Conservation (phyloP, 2,329 filamentous ascomycete species). For the Diaporthe sp. region DNA sequence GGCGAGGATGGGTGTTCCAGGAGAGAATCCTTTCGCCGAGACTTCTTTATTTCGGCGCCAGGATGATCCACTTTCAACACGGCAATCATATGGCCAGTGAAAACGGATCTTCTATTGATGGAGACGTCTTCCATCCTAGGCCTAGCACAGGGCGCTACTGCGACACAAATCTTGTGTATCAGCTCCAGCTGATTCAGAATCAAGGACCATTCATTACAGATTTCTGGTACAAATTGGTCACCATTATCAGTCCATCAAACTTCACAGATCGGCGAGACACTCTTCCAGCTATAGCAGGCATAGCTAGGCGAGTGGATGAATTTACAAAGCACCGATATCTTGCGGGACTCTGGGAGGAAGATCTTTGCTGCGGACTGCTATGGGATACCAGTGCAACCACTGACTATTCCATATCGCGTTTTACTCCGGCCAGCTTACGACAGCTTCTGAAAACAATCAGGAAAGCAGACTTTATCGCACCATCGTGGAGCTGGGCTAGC, state of each 20-base stretch:
- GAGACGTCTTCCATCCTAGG: neutral
- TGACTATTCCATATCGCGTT: too few relatives aligned
- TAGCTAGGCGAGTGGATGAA: neutral
- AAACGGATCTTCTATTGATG: neutral
- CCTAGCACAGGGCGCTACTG: too few relatives aligned
- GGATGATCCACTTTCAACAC: constrained; percentile 14
- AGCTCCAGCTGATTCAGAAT: neutral
- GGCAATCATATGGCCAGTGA: neutral
- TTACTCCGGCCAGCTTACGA: too few relatives aligned
- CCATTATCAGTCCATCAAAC: neutral
- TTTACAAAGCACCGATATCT: neutral
- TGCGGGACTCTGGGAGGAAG: constrained; percentile 10
- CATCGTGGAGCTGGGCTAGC: constrained; percentile 22
- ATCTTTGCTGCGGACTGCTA: neutral
- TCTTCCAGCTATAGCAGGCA: neutral
- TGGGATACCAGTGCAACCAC: neutral
- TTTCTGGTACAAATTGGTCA: neutral
- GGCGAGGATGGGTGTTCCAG: constrained; percentile 1
- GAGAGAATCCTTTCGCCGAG: neutral
- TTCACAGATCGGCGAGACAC: neutral
- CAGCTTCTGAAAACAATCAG: too few relatives aligned
- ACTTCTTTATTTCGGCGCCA: constrained; percentile 6
- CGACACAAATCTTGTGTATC: too few relatives aligned
- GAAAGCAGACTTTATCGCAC: neutral
- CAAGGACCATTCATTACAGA: neutral